Base-by-base conservation (phyloP, 1,284 basidiomycete species). In the Puccinia novopanici region DNA sequence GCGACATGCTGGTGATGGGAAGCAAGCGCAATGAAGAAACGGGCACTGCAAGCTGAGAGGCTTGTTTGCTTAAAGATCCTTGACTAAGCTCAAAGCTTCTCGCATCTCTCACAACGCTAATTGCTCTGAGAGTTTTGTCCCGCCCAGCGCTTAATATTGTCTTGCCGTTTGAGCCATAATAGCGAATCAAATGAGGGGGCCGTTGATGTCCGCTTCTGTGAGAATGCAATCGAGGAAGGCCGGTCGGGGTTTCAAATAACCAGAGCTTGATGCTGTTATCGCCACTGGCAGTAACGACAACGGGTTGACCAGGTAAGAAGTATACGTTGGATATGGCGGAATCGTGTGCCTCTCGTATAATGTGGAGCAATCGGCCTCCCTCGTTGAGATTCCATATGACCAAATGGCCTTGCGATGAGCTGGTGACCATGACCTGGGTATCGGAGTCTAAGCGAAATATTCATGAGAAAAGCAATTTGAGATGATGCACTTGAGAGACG, bases 261-360 rank as follows among this genome's bases (percentile, higher is more conserved):
- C 97, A 99, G 76, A 94, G 93, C 89, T 96, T 96, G 81, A 98
- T 89, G 84, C 93, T 93, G 84, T 98, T 98, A 86, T 98, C 95
- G 82, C 92, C 92, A 27, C 93, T 92, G 0, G 92, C 93, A 67
- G 91, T 93, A 81, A 97, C 89, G 73, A 98, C 87, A 24, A 98
- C 87, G 8, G 94, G 93, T 84, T 98, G 95, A 3, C 94, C 92
- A 4, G 93, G 91, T 17, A 97, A 89, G 93, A 94, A 98, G 84
- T 95, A 91, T 10, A 95, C 86, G 0, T 91, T 89, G 54, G 90
- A 90, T 27, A 97, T 90, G 6, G 90, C 89, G 50, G 91, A 91
- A 82, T 95, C 93, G 84, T 98, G 95, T 10, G 94, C 94, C 54
- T 91, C 92, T 65, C 91, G 89, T 48, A 94, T 87, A 83, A 95